These are phyloP conservation scores for Termitomyces sp. DNA, from an alignment of 768 basidiomycete species.

Conservation along the genomic window DNA sequence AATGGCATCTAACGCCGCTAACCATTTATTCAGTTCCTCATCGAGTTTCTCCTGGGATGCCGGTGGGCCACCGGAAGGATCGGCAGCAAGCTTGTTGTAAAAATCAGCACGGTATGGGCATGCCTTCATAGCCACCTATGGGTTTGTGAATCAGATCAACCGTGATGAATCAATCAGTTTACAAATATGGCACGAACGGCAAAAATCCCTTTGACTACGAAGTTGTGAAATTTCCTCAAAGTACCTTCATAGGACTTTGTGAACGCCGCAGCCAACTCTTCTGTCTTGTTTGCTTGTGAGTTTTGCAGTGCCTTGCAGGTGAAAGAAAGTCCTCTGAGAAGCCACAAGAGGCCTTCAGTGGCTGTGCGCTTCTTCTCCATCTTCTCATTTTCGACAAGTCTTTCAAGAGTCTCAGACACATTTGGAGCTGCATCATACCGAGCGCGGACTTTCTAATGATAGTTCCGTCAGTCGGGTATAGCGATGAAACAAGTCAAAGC, in stretches of 20 bases:
- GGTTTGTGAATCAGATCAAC: background rate
- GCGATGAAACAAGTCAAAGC: background rate
- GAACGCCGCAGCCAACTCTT: constrained; percentile 72
- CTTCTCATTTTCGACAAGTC: constrained; percentile 79
- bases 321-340: constrained; percentile 87
- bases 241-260: constrained; percentile 75
- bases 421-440: constrained; percentile 66
- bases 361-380: constrained; percentile 82
- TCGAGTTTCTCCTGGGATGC: constrained; percentile 44
- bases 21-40: constrained; percentile 59
- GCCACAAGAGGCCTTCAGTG: constrained; percentile 92
- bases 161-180: background rate
- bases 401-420: constrained; percentile 74
- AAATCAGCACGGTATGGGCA: constrained; percentile 65
- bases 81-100: constrained; percentile 59
- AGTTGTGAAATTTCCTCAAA: constrained; percentile 81
- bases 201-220: constrained; percentile 62
- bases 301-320: constrained; percentile 76
- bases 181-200: constrained; percentile 31
- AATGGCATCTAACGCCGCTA: constrained; percentile 53
- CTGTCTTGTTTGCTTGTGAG: constrained; percentile 55
- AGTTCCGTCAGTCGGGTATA: background rate
- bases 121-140: constrained; percentile 57
- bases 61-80: constrained; percentile 44
- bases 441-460: constrained; percentile 79